Conservation (phyloP, 768 basidiomycete genomes). For the Rhodotorula sphaerocarpa region DNA sequence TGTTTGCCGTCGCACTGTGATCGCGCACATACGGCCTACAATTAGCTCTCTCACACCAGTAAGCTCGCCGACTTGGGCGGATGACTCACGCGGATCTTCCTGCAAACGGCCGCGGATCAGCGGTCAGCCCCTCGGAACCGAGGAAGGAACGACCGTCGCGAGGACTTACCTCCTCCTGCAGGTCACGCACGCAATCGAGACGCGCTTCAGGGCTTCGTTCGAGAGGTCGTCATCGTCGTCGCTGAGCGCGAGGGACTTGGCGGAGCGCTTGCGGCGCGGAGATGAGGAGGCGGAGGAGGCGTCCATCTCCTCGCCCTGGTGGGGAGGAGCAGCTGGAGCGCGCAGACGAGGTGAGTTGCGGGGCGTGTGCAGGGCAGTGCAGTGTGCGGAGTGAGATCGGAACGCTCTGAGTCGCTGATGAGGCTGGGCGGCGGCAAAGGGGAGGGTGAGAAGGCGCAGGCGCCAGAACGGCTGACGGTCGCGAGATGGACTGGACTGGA, state of each 20-base stretch:
- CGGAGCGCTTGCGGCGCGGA: not conserved
- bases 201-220: not conserved
- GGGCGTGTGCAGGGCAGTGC: no score
- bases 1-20: conserved; percentile 6
- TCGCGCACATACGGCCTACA: not conserved
- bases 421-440: no score
- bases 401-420: no score
- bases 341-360: not conserved
- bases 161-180: not conserved
- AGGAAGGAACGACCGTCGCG: not conserved
- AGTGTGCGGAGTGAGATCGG: no score
- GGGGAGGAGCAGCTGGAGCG: not conserved
- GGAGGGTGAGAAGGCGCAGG: no score
- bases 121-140: not conserved
- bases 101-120: not conserved
- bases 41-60: no score
- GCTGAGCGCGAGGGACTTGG: not conserved
- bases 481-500: no score
- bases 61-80: not conserved
- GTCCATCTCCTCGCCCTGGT: no score
- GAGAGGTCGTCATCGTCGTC: not conserved
- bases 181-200: not conserved
- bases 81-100: not conserved
- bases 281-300: not conserved
- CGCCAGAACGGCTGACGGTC: no score